Conservation (phyloP, 129 eudicot species). For the Artemisia annua region DNA sequence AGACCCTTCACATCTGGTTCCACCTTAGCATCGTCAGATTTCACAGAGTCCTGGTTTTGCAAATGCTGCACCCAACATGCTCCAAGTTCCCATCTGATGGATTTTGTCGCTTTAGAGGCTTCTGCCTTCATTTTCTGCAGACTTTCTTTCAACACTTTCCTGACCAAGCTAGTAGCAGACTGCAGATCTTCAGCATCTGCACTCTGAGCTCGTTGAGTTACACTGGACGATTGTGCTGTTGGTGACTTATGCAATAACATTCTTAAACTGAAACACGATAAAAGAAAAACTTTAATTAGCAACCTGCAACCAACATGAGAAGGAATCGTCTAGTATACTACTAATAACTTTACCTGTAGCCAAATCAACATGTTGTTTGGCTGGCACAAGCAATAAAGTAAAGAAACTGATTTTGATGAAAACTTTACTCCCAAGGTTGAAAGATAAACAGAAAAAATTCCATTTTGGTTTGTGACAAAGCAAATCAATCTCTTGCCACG, state of each 20-base stretch:
- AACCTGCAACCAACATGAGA: too few relatives aligned
- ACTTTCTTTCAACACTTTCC: slow-evolving; percentile 69
- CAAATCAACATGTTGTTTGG: neutral
- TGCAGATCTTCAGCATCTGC: slow-evolving; percentile 52
- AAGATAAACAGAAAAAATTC: too few relatives aligned
- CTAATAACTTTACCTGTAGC: too few relatives aligned
- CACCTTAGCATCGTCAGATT: slow-evolving; percentile 66
- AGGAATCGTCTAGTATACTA: too few relatives aligned
- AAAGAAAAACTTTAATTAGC: slow-evolving; percentile 12
- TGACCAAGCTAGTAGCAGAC: slow-evolving; percentile 57
- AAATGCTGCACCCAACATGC: slow-evolving; percentile 99
- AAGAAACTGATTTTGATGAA: too few relatives aligned
- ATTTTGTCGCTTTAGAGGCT: slow-evolving; percentile 38
- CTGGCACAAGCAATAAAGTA: too few relatives aligned
- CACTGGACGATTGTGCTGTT: slow-evolving; percentile 45
- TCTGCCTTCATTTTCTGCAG: slow-evolving; percentile 59
- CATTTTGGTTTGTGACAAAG: too few relatives aligned
- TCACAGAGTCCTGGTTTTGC: slow-evolving; percentile 81
- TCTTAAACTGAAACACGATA: slow-evolving; percentile 51
- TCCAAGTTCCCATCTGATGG: slow-evolving; percentile 98
- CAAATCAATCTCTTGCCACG: too few relatives aligned
- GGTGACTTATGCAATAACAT: slow-evolving; percentile 79
- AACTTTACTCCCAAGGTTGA: too few relatives aligned
- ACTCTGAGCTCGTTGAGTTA: slow-evolving; percentile 45
- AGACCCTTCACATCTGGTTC: slow-evolving; percentile 97